A percentile compares a stretch with the other conserved stretches of the same genome.
phyloP scores from a whole-genome alignment of 768 basidiomycete genomes.

The Agrocybe praecox region DNA sequence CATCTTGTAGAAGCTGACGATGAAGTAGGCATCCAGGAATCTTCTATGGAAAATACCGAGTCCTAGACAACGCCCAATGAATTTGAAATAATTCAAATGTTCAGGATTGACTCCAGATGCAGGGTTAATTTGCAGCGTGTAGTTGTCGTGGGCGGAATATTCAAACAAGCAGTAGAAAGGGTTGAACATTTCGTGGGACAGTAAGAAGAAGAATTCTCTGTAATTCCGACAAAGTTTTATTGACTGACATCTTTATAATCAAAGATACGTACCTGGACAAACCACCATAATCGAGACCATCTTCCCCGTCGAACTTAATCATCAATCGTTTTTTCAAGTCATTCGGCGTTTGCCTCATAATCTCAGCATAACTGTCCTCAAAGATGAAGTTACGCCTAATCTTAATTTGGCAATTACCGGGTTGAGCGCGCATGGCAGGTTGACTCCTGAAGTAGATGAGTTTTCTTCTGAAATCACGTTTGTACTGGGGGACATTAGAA shows the following conservation, averaged over 20 bases:
- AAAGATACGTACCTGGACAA: constrained; percentile 73
- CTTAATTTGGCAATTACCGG: constrained; percentile 99
- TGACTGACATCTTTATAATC: neutral
- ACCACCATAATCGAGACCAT: constrained; percentile 98
- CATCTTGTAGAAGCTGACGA: constrained; percentile 99
- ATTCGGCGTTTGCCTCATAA: constrained; percentile 98
- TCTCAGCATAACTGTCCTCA: constrained; percentile 99
- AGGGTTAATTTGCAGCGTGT: constrained; percentile 98
- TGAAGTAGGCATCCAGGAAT: constrained; percentile 99
- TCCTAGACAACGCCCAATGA: constrained; percentile 94
- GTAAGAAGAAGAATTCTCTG: constrained; percentile 99
- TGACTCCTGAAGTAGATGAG: constrained; percentile 99
- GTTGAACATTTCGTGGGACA: constrained; percentile 99
- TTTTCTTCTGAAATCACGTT: constrained; percentile 98
- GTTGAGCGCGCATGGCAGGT: constrained; percentile 96
- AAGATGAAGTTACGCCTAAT: constrained; percentile 98
- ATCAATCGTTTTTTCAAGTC: constrained; percentile 98
- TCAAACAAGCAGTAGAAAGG: constrained; percentile 99
- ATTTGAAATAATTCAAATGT: constrained; percentile 99
- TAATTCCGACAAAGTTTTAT: neutral
- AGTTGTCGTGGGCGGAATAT: constrained; percentile 99
- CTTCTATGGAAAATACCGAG: constrained; percentile 99
- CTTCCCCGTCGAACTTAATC: constrained; percentile 99
- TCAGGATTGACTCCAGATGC: constrained; percentile 98
- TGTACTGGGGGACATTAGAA: constrained; percentile 98